phyloP scores from a whole-genome alignment of 1,139 yeast species.

The Maudiozyma humilis region DNA sequence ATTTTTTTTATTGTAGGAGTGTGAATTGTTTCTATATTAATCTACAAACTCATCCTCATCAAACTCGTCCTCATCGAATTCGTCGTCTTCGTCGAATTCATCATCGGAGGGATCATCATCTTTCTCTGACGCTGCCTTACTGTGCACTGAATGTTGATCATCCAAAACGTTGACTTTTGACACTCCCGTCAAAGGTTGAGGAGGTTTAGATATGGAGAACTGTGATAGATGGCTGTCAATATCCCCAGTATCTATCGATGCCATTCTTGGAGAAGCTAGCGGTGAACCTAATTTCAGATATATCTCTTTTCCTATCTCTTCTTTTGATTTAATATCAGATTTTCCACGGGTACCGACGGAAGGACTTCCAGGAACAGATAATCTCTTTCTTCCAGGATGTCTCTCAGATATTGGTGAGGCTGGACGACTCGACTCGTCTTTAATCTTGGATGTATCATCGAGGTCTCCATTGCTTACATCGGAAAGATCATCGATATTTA shows the following conservation, averaged over 20 bases:
- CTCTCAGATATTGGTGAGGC: neutral
- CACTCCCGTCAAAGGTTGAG: slow-evolving; percentile 16
- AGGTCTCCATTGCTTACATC: slow-evolving; percentile 29
- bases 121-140: slow-evolving; percentile 2
- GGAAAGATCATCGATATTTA: slow-evolving; percentile 41
- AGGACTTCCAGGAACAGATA: neutral
- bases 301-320: slow-evolving; percentile 25
- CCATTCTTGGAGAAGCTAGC: slow-evolving; percentile 24
- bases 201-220: slow-evolving; percentile 14
- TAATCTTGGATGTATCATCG: slow-evolving; percentile 5
- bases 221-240: slow-evolving; percentile 11
- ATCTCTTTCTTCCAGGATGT: neutral
- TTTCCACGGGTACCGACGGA: neutral
- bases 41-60: slow-evolving; percentile 25
- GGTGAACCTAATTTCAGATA: slow-evolving; percentile 31
- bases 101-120: slow-evolving; percentile 2
- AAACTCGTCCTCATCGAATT: slow-evolving; percentile 22
- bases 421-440: neutral
- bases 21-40: no score
- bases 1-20: no score
- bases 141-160: slow-evolving; percentile 14
- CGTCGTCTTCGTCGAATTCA: slow-evolving; percentile 13
- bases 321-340: slow-evolving; percentile 8
- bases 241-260: slow-evolving; percentile 7
- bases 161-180: slow-evolving; percentile 23